Evolutionary conservation across 2,329 filamentous ascomycete species (phyloP).

Genomic region (Neofusicoccum laricinum): DNA sequence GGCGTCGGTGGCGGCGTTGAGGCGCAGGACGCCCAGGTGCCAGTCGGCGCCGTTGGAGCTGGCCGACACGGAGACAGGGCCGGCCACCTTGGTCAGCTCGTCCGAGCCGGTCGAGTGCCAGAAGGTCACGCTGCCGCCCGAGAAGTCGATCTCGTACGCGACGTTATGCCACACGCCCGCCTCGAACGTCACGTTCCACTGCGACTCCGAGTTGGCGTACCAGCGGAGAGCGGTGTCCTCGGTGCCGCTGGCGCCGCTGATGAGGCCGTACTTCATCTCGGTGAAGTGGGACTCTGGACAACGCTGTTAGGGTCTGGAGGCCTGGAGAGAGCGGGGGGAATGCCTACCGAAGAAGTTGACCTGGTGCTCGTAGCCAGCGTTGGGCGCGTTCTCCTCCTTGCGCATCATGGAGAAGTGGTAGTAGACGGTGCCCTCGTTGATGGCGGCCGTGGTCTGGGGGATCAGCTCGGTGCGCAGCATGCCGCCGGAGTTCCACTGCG

Average conservation of each 20-base stretch:
- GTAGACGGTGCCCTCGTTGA: slow-evolving; percentile 63
- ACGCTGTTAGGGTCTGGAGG: neutral
- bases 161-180: slow-evolving; percentile 71
- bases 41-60: slow-evolving; percentile 68
- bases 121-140: slow-evolving; percentile 59
- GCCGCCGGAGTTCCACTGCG: slow-evolving; percentile 69
- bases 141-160: slow-evolving; percentile 71
- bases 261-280: slow-evolving; percentile 68
- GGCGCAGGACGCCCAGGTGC: slow-evolving; percentile 68
- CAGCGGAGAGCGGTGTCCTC: slow-evolving; percentile 59
- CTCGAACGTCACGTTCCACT: slow-evolving; percentile 63
- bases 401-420: slow-evolving; percentile 71
- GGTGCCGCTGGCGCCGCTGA: slow-evolving; percentile 49
- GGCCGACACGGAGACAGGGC: slow-evolving; percentile 58
- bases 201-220: slow-evolving; percentile 58
- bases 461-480: slow-evolving; percentile 76
- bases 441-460: slow-evolving; percentile 64
- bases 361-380: slow-evolving; percentile 65
- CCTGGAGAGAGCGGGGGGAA: neutral
- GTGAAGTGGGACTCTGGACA: slow-evolving; percentile 68
- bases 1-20: slow-evolving; percentile 54
- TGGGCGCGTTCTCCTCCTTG: slow-evolving; percentile 58
- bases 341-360: slow-evolving; percentile 43
- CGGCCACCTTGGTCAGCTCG: slow-evolving; percentile 57
- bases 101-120: slow-evolving; percentile 69